These are phyloP conservation scores for Pulicaria dysenterica DNA, from an alignment of 129 eudicot genomes.

Conservation along the genomic window DNA sequence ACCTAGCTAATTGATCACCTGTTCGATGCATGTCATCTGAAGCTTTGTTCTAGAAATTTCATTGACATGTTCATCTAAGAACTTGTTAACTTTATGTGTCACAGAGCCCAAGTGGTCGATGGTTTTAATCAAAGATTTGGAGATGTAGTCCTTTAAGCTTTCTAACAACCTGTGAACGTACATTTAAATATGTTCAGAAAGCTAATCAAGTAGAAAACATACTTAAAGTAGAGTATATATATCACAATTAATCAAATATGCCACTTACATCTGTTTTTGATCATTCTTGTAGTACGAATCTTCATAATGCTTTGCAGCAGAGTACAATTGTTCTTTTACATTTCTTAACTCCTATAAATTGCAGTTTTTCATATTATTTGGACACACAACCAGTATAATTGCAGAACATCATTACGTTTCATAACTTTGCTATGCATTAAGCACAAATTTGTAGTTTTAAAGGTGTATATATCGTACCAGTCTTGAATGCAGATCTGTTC, in stretches of 20 bases:
- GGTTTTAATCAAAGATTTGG: slow-evolving; percentile 73
- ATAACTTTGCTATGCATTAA: no score
- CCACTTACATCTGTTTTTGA: slow-evolving; percentile 54
- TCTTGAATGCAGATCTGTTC: not conserved
- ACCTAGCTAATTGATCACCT: slow-evolving; percentile 46
- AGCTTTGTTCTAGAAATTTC: slow-evolving; percentile 49
- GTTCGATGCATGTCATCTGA: slow-evolving; percentile 57
- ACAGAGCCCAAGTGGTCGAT: slow-evolving; percentile 89
- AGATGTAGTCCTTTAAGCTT: slow-evolving; percentile 60
- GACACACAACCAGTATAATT: not conserved
- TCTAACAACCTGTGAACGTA: slow-evolving; percentile 58
- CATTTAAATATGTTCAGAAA: not conserved
- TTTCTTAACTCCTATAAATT: slow-evolving; percentile 63
- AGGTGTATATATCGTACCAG: not conserved
- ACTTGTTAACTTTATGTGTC: slow-evolving; percentile 56
- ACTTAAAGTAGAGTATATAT: not conserved
- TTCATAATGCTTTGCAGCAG: slow-evolving; percentile 84
- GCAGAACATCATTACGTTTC: no score
- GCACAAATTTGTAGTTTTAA: no score
- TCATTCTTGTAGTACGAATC: slow-evolving; percentile 50
- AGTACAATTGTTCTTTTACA: slow-evolving; percentile 61
- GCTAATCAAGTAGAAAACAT: slow-evolving; percentile 3
- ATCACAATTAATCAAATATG: slow-evolving; percentile 11
- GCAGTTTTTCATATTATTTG: not conserved
- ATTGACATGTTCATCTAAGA: slow-evolving; percentile 55